phyloP scores from a whole-genome alignment of 1,284 basidiomycete species.

The Ustilago bromivora region DNA sequence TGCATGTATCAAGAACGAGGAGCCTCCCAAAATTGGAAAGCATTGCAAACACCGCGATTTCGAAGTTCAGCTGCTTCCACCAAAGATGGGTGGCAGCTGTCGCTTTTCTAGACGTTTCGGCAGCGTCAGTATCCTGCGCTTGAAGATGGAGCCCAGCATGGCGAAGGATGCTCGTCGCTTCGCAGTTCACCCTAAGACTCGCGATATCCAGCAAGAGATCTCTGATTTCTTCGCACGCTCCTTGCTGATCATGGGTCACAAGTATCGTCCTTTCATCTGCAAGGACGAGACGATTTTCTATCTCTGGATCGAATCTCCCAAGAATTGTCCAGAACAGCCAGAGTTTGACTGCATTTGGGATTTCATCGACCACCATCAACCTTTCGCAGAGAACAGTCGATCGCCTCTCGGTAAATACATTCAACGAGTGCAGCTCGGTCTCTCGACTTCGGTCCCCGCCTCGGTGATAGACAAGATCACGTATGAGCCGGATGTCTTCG shows the following conservation, averaged over 20 bases:
- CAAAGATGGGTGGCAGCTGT: slow-evolving; percentile 38
- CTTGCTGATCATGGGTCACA: slow-evolving; percentile 40
- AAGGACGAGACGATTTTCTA: slow-evolving; percentile 59
- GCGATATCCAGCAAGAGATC: slow-evolving; percentile 37
- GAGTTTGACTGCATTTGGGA: slow-evolving; percentile 27
- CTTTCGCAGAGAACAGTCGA: slow-evolving; percentile 35
- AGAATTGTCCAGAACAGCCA: background rate
- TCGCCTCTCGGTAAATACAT: slow-evolving; percentile 58
- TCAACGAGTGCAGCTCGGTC: slow-evolving; percentile 58
- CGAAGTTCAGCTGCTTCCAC: slow-evolving; percentile 28
- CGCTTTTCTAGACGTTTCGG: slow-evolving; percentile 45
- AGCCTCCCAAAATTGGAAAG: background rate
- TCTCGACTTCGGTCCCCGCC: slow-evolving; percentile 52
- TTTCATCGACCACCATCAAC: slow-evolving; percentile 49
- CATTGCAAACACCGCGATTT: slow-evolving; percentile 12
- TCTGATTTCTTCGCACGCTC: slow-evolving; percentile 19
- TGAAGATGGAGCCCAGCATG: slow-evolving; percentile 35
- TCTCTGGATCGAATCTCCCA: slow-evolving; percentile 37
- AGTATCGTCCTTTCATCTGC: slow-evolving; percentile 51
- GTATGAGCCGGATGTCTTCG: slow-evolving; percentile 23
- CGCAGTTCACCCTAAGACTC: slow-evolving; percentile 12
- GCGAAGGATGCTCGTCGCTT: slow-evolving; percentile 28
- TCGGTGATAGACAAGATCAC: slow-evolving; percentile 26
- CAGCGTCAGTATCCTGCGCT: slow-evolving; percentile 34
- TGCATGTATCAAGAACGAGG: slow-evolving; percentile 9